Conservation (phyloP, 306 rosid species). For the Corylus americana region DNA sequence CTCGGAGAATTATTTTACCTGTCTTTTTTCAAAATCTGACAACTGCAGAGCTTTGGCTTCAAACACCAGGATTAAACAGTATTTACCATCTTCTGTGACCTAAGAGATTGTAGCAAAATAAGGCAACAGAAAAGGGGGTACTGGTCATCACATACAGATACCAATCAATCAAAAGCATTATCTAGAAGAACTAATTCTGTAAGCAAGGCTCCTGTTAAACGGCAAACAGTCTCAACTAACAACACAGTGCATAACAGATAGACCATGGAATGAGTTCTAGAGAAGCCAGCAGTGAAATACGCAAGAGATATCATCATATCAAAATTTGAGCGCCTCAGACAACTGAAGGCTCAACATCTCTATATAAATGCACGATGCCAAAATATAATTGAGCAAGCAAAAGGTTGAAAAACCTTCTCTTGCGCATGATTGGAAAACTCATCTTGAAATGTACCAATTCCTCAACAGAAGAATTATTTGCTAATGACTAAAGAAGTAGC, state of each 20-base stretch:
- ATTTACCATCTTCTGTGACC: constrained; percentile 84
- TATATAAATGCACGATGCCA: background rate
- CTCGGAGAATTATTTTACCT: constrained; percentile 42
- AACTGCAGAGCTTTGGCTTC: constrained; percentile 77
- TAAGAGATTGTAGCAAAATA: constrained; percentile 34
- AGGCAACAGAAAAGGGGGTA: background rate
- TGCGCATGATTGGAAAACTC: constrained; percentile 6
- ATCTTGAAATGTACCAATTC: background rate
- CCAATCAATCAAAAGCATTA: background rate
- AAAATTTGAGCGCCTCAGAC: background rate
- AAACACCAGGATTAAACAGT: constrained; percentile 71
- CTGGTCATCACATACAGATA: background rate
- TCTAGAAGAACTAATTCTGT: background rate
- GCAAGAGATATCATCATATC: background rate
- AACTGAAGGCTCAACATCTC: background rate
- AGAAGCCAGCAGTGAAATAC: background rate
- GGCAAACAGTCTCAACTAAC: background rate
- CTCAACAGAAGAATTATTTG: background rate
- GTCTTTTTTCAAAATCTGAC: constrained; percentile 91
- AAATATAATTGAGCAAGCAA: background rate
- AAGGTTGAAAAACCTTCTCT: constrained; percentile 2
- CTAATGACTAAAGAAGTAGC: background rate
- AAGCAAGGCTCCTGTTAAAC: constrained; percentile 6
- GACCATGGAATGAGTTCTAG: background rate
- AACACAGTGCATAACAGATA: background rate